Evolutionary conservation across 768 basidiomycete genomes (phyloP).

Genomic region (Leccinellum luteum): DNA sequence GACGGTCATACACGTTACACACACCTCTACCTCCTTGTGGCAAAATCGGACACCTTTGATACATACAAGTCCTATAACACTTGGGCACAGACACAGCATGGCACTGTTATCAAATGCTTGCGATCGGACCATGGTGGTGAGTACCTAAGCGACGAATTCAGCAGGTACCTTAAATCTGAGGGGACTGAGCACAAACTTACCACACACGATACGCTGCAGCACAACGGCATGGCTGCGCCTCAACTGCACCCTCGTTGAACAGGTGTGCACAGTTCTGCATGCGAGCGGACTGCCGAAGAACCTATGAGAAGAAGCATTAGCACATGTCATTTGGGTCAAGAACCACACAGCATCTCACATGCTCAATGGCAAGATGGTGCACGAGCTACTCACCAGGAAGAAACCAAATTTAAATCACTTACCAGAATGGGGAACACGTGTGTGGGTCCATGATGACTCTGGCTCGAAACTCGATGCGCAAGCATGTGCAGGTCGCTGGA

Average conservation of each 20-base stretch:
- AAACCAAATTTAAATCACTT: not conserved
- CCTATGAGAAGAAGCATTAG: not conserved
- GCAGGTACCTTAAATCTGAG: not conserved
- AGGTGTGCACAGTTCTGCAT: not conserved
- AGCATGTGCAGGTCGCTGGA: not conserved
- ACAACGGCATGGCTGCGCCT: not conserved
- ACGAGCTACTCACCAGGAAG: not conserved
- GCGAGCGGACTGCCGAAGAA: not conserved
- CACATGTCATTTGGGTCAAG: not conserved
- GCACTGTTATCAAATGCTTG: not conserved
- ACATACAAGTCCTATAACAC: not conserved
- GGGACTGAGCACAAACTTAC: not conserved
- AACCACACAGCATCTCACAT: not conserved
- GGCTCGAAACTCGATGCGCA: too few species aligned
- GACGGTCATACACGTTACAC: not conserved
- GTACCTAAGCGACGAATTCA: not conserved
- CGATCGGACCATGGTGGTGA: not conserved
- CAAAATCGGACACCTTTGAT: not conserved
- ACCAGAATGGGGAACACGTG: not conserved
- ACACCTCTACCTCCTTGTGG: not conserved
- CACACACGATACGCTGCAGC: not conserved
- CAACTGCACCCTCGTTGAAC: not conserved
- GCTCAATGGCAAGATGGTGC: not conserved
- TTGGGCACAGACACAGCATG: not conserved
- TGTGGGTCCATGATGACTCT: not conserved